Evolutionary conservation across 495 filamentous ascomycete species (phyloP).

Genomic region (Daldinia decipiens): DNA sequence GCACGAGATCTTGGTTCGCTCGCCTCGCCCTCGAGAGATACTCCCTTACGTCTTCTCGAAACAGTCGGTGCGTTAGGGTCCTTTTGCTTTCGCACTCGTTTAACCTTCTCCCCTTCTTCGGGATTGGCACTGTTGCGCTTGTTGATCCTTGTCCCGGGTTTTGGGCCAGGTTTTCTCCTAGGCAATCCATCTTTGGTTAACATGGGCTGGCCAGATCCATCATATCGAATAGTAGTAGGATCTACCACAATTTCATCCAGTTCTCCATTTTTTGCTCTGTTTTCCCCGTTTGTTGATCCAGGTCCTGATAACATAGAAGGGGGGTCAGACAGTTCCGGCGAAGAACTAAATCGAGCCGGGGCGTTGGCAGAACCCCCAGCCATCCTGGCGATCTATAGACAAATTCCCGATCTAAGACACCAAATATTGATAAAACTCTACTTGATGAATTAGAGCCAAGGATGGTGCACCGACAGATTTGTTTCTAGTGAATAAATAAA

Average conservation of each 20-base stretch:
- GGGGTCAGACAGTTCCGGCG: slow-evolving; percentile 47
- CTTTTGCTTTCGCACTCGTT: slow-evolving; percentile 64
- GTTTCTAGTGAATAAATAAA: background rate
- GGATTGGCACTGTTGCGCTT: slow-evolving; percentile 51
- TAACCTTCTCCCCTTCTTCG: slow-evolving; percentile 62
- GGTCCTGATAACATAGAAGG: slow-evolving; percentile 47
- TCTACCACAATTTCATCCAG: slow-evolving; percentile 49
- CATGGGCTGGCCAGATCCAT: slow-evolving; percentile 46
- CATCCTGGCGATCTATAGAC: slow-evolving; percentile 27
- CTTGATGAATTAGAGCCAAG: background rate
- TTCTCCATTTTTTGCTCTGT: slow-evolving; percentile 42
- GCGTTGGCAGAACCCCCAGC: slow-evolving; percentile 40
- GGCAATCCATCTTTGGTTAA: slow-evolving; percentile 60
- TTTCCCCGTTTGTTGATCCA: slow-evolving; percentile 36
- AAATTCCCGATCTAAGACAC: background rate
- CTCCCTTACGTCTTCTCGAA: slow-evolving; percentile 62
- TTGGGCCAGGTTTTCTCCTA: slow-evolving; percentile 61
- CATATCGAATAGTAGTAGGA: slow-evolving; percentile 46
- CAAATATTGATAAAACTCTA: background rate
- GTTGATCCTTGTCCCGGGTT: slow-evolving; percentile 61
- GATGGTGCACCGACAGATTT: background rate
- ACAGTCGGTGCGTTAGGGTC: slow-evolving; percentile 65
- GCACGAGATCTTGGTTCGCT: slow-evolving; percentile 35
- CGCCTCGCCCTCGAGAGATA: slow-evolving; percentile 34
- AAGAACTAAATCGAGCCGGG: slow-evolving; percentile 43